A percentile compares a stretch with the other conserved stretches of the same genome.
Conservation (phyloP, 306 rosid genomes). For the Benincasa hispida region DNA sequence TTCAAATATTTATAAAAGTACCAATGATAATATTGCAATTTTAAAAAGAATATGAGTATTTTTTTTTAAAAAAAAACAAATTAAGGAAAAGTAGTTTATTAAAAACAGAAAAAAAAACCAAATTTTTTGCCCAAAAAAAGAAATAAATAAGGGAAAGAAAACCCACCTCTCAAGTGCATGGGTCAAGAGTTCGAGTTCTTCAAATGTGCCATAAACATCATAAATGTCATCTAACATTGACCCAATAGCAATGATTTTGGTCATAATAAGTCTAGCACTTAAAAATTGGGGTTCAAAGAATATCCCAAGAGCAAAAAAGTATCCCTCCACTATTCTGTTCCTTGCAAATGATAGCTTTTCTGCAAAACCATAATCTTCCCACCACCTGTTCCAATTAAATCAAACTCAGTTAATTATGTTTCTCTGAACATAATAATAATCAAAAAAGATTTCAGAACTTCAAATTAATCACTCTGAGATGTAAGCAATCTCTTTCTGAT, state of each 20-base stretch:
- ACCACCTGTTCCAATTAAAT: slow-evolving; percentile 29
- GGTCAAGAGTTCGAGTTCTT: slow-evolving; percentile 32
- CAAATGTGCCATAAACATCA: slow-evolving; percentile 36
- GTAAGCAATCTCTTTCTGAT: slow-evolving; percentile 23
- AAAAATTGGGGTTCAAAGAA: slow-evolving; percentile 21
- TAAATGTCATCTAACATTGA: slow-evolving; percentile 33
- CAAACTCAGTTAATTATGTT: background rate
- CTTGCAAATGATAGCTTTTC: slow-evolving; percentile 22
- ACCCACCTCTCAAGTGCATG: slow-evolving; percentile 27
- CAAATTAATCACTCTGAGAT: slow-evolving; percentile 12
- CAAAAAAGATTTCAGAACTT: background rate
- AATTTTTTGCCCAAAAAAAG: no score
- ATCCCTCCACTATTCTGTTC: slow-evolving; percentile 37
- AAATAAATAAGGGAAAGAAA: no score
- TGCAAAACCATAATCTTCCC: slow-evolving; percentile 25
- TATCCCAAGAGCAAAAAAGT: slow-evolving; percentile 28
- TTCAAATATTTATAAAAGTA: no score
- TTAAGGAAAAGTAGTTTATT: no score
- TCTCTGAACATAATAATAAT: background rate
- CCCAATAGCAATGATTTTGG: slow-evolving; percentile 1
- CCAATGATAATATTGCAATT: no score
- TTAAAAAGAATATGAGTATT: no score
- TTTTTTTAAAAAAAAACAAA: no score
- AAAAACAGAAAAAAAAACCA: no score
- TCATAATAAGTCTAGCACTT: slow-evolving; percentile 11